Percentiles rank a stretch among this genome's conserved stretches.
Evolutionary conservation across 176 grass and related monocot genomes (phyloP).

Genomic region (Raddia distichophylla): DNA sequence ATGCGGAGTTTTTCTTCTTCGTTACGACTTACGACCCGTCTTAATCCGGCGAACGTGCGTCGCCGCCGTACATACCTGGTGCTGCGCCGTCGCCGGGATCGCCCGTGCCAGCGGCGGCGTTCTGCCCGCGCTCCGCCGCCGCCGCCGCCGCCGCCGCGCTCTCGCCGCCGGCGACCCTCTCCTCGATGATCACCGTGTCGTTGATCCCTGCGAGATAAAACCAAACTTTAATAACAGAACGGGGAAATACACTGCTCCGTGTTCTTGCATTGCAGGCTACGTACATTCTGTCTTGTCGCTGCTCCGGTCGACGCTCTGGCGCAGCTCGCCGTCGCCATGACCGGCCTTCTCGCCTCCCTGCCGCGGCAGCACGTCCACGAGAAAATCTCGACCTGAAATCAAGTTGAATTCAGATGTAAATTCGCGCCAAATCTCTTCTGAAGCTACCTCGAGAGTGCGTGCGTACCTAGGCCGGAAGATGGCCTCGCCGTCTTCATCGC

Average conservation of each 20-base stretch:
- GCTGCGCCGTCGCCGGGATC: constrained; percentile 18
- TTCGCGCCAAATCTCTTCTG: no score
- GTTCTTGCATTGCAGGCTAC: not conserved
- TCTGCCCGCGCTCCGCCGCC: not conserved
- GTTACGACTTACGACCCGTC: not conserved
- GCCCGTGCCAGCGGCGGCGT: not conserved
- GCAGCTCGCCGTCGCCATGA: not conserved
- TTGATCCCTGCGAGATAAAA: constrained; percentile 27
- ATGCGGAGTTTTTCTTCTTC: not conserved
- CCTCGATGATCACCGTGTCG: constrained; percentile 42
- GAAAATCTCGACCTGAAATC: constrained; percentile 36
- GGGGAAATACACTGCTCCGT: not conserved
- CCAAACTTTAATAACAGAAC: not conserved
- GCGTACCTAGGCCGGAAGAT: constrained; percentile 8
- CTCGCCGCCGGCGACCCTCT: constrained; percentile 22
- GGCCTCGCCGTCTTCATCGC: constrained; percentile 34
- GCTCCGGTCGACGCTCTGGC: constrained; percentile 1
- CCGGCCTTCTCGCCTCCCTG: not conserved
- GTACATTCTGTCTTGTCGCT: constrained; percentile 35
- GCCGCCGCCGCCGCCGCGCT: constrained; percentile 7
- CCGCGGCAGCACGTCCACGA: constrained; percentile 43
- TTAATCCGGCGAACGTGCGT: not conserved
- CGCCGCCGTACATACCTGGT: constrained; percentile 15
- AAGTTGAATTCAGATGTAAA: no score
- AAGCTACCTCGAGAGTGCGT: no score